phyloP scores from a whole-genome alignment of 371 early-diverging fungal genomes.

The Syncephalastrum sp. region DNA sequence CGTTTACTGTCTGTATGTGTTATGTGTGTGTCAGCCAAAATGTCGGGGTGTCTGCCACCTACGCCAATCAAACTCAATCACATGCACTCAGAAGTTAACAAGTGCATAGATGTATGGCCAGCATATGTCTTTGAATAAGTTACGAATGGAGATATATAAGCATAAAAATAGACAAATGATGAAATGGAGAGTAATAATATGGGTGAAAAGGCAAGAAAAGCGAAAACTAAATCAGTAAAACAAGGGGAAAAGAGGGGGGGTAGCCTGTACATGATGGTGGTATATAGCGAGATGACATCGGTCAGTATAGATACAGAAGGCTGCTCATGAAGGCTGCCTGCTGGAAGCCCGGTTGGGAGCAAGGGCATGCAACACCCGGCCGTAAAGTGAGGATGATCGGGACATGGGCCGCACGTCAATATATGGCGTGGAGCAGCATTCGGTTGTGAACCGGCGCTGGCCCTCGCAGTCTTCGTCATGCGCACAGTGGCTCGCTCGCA shows the following conservation, averaged over 20 bases:
- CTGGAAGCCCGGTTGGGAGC: conserved; percentile 9
- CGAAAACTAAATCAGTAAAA: neutral
- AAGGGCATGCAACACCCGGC: conserved; percentile 24
- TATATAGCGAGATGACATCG: too few species aligned
- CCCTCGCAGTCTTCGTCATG: neutral
- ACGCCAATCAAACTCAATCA: too few species aligned
- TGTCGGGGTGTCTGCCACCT: too few species aligned
- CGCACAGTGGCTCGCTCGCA: neutral
- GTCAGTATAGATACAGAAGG: too few species aligned
- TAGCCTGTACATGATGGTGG: too few species aligned
- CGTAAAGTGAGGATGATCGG: conserved; percentile 24
- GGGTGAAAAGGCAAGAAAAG: neutral
- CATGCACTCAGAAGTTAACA: too few species aligned
- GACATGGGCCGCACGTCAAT: conserved; percentile 5
- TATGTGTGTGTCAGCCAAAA: neutral
- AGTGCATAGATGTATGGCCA: too few species aligned
- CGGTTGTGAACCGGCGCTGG: conserved; percentile 1
- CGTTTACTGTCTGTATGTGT: neutral
- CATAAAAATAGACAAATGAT: too few species aligned
- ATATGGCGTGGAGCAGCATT: conserved; percentile 1
- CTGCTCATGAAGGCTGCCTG: neutral
- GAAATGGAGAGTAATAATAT: too few species aligned
- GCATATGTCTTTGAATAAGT: too few species aligned
- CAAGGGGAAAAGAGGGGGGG: too few species aligned
- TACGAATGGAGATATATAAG: too few species aligned